Percentiles rank a stretch among this genome's conserved stretches.
Conservation (phyloP, 1,139 yeast genomes). For the Kurtzmaniella natalensis region DNA sequence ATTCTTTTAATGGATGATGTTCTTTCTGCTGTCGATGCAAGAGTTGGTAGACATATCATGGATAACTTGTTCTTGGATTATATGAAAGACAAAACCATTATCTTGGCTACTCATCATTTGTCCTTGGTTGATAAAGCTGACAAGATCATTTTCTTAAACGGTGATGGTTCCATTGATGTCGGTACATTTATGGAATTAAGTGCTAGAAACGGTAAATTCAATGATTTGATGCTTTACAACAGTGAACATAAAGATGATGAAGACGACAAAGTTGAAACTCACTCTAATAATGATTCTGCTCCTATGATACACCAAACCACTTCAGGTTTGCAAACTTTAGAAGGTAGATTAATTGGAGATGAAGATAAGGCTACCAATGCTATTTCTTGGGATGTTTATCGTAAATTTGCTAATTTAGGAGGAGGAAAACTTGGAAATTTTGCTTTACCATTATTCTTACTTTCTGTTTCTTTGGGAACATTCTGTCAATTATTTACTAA, state of each 20-base stretch:
- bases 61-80: slow-evolving; percentile 57
- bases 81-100: slow-evolving; percentile 53
- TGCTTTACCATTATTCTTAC: slow-evolving; percentile 30
- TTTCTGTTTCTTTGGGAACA: slow-evolving; percentile 38
- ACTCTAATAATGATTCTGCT: slow-evolving; percentile 36
- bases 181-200: slow-evolving; percentile 50
- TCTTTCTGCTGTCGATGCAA: slow-evolving; percentile 77
- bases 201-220: slow-evolving; percentile 37
- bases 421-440: slow-evolving; percentile 35
- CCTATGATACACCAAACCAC: slow-evolving; percentile 39
- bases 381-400: slow-evolving; percentile 33
- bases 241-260: slow-evolving; percentile 16
- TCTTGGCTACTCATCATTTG: slow-evolving; percentile 75
- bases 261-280: slow-evolving; percentile 28
- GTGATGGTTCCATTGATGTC: slow-evolving; percentile 52
- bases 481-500: slow-evolving; percentile 37
- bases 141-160: slow-evolving; percentile 56
- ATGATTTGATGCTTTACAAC: slow-evolving; percentile 44
- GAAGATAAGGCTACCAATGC: slow-evolving; percentile 40
- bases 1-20: slow-evolving; percentile 71
- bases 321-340: slow-evolving; percentile 13
- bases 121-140: slow-evolving; percentile 63
- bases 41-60: slow-evolving; percentile 72
- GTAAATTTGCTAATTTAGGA: slow-evolving; percentile 33
- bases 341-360: slow-evolving; percentile 27